A percentile compares a stretch with the other conserved stretches of the same genome.
Evolutionary conservation across 2,329 filamentous ascomycete species (phyloP).

Genomic region (Phialocephala sp.): DNA sequence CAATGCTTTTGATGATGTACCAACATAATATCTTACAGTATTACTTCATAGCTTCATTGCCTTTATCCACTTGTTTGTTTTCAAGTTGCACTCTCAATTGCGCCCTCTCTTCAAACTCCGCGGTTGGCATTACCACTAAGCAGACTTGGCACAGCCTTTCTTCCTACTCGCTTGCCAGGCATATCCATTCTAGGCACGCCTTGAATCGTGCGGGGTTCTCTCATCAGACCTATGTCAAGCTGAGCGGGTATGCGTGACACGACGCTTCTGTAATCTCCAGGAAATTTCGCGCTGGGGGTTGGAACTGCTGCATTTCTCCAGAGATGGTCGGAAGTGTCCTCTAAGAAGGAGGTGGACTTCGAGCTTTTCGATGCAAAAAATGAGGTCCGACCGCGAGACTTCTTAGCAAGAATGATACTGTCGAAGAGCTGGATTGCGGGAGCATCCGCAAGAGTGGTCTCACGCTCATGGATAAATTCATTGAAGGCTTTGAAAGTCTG

Average conservation of each 20-base stretch:
- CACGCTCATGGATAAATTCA: slow-evolving; percentile 84
- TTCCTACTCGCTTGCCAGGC: slow-evolving; percentile 41
- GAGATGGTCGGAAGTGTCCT: slow-evolving; percentile 77
- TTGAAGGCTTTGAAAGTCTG: slow-evolving; percentile 66
- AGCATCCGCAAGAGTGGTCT: slow-evolving; percentile 66
- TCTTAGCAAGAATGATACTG: slow-evolving; percentile 82
- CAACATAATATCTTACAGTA: slow-evolving; percentile 9
- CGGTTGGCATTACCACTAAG: slow-evolving; percentile 31
- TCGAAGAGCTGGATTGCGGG: slow-evolving; percentile 79
- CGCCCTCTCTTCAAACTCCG: not conserved
- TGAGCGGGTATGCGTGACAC: slow-evolving; percentile 76
- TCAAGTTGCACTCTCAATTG: not conserved
- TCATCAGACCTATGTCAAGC: slow-evolving; percentile 86
- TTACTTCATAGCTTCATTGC: not conserved
- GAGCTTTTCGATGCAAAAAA: slow-evolving; percentile 49
- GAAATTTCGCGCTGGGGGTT: slow-evolving; percentile 64
- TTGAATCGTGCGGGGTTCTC: slow-evolving; percentile 87
- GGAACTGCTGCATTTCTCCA: slow-evolving; percentile 74
- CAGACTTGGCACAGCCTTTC: slow-evolving; percentile 45
- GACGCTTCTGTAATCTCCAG: slow-evolving; percentile 65
- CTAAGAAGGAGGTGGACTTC: slow-evolving; percentile 62
- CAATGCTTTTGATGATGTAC: slow-evolving; percentile 8
- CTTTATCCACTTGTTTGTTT: not conserved
- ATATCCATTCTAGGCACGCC: slow-evolving; percentile 70
- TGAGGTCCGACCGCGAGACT: slow-evolving; percentile 65